Base-by-base conservation (phyloP, 129 eudicot genomes). In the Artemisia argyi region DNA sequence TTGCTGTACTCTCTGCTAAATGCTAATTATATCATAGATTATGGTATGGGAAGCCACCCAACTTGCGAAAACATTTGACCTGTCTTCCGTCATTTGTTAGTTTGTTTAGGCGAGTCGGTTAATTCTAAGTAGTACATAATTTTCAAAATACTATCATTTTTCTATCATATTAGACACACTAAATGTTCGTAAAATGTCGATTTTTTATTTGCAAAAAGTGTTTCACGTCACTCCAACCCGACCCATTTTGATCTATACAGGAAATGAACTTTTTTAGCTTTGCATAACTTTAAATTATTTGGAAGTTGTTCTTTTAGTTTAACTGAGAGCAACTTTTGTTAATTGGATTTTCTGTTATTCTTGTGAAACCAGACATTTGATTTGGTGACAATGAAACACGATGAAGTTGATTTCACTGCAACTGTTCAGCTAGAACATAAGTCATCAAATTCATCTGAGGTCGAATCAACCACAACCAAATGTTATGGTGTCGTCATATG, bases 401-500 rank as follows among this genome's bases (percentile, higher is more conserved):
- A 87, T 39, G 90, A 87, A 30, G 89, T 92, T 74, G 96, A 92
- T 69, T 92, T 92, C 81, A 92, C 95, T 11, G 73, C 87, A 18
- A 56, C 65, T 2, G 76, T 92, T 20, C 85, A 87, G 80, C 64
- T 92, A 73, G 83, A 79, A 68, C 89, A 74, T 8, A 84, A 84
- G 75, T 16, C 64, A 8, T 60, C 69, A 49, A 11, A 0, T 50
- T 63, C 76, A 9, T 51, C 73, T 7, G 61, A 66, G 68, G 64
- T 66, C 0, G 7, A 30, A 30, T 30, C 39, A 30, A 30, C 39
- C 39, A 30, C 39, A 49, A 71, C 75, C 73, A 73, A 83, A 85
- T 92, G 98, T 71, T 74, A 89, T 62, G 98, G 98, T 68, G 65
- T 92, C 10, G 95, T 89, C 11, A 14, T 92, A 39, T 92, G 96